phyloP scores from a whole-genome alignment of 495 filamentous ascomycete genomes.

The Hypoxylon perforatum region DNA sequence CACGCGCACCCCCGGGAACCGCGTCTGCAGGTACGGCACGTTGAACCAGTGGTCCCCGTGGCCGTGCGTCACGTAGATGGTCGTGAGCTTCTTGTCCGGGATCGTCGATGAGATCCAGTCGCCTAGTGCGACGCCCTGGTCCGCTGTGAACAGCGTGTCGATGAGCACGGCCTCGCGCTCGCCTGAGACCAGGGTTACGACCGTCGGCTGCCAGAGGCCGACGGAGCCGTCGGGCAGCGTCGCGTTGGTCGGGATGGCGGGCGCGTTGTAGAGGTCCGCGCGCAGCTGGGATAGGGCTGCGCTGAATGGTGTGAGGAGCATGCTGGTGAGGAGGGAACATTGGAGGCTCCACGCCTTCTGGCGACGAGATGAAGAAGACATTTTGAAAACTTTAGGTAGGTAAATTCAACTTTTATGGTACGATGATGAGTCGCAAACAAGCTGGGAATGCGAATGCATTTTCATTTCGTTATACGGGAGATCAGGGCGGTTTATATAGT shows the following conservation, averaged over 20 bases:
- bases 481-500: too few relatives aligned
- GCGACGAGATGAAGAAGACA: too few relatives aligned
- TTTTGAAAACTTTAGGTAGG: too few relatives aligned
- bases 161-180: constrained; percentile 46
- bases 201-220: constrained; percentile 43
- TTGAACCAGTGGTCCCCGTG: constrained; percentile 62
- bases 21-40: constrained; percentile 35
- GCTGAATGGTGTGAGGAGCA: too few relatives aligned
- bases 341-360: too few relatives aligned
- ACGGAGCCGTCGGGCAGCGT: constrained; percentile 25
- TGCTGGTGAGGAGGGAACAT: too few relatives aligned
- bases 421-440: too few relatives aligned
- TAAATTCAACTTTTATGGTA: too few relatives aligned
- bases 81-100: constrained; percentile 44
- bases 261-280: too few relatives aligned
- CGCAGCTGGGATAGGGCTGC: too few relatives aligned
- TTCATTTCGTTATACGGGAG: too few relatives aligned
- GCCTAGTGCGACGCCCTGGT: constrained; percentile 63
- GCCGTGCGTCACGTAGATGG: constrained; percentile 60
- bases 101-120: constrained; percentile 45
- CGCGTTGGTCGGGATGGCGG: constrained; percentile 9
- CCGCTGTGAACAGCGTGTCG: constrained; percentile 43
- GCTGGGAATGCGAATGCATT: too few relatives aligned
- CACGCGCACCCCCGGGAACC: constrained; percentile 45
- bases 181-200: constrained; percentile 42